Evolutionary conservation across 805 yeast genomes (phyloP).

Genomic region (Diddensiella caesifluorescens): DNA sequence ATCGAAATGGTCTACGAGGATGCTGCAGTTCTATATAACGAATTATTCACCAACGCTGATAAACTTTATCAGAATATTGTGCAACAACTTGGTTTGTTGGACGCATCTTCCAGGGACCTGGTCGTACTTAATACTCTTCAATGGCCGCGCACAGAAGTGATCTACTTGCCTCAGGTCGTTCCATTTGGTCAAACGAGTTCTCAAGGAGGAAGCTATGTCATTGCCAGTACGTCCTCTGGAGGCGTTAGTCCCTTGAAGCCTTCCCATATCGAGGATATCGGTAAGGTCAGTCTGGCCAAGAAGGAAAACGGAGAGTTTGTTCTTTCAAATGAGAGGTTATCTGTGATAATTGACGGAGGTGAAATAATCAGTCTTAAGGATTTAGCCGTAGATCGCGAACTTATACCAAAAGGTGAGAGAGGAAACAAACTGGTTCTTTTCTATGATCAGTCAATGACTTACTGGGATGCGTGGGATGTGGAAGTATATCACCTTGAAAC

Average conservation of each 20-base stretch:
- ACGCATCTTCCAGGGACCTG: constrained; percentile 15
- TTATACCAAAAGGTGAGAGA: constrained; percentile 54
- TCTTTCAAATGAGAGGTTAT: constrained; percentile 56
- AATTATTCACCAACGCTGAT: constrained; percentile 53
- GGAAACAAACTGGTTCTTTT: constrained; percentile 79
- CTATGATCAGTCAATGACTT: constrained; percentile 84
- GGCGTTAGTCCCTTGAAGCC: not conserved
- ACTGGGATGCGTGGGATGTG: constrained; percentile 98
- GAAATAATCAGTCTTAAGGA: constrained; percentile 61
- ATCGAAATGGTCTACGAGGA: constrained; percentile 91
- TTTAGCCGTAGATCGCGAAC: constrained; percentile 51
- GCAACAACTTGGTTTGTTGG: constrained; percentile 34
- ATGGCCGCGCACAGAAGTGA: constrained; percentile 53
- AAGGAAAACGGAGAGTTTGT: constrained; percentile 18
- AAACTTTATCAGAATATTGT: constrained; percentile 49
- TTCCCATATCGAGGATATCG: too few relatives aligned
- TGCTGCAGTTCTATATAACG: constrained; percentile 69
- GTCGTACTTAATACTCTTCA: constrained; percentile 51
- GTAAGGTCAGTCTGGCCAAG: not conserved
- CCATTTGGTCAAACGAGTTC: constrained; percentile 21
- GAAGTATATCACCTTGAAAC: constrained; percentile 82
- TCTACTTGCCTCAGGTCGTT: constrained; percentile 29
- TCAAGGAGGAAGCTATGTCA: constrained; percentile 13
- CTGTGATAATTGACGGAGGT: constrained; percentile 58
- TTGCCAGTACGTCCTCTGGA: not conserved